Conservation (phyloP, 1,284 basidiomycete genomes). For the Apiotrichum montevideense region DNA sequence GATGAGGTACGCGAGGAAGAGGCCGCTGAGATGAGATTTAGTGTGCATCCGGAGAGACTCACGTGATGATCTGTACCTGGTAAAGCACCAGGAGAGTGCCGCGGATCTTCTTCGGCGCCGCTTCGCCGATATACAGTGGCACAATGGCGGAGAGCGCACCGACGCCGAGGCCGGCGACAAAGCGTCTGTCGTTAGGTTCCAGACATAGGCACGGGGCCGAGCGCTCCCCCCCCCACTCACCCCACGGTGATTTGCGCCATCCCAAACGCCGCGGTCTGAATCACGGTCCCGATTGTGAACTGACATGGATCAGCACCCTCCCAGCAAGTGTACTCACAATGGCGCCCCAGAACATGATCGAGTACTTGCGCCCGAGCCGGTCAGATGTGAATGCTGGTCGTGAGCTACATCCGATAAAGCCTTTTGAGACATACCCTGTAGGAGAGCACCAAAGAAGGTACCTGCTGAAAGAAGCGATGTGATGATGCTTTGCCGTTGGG, state of each 20-base stretch:
- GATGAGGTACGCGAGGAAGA: conserved; percentile 67
- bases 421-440: conserved; percentile 1
- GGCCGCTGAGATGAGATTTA: conserved; percentile 43
- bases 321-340: conserved; percentile 44
- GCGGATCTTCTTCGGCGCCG: conserved; percentile 66
- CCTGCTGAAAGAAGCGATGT: conserved; percentile 15
- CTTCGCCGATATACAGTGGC: conserved; percentile 73
- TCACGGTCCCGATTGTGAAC: conserved; percentile 58
- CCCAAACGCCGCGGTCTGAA: conserved; percentile 65
- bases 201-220: neutral
- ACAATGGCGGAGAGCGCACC: conserved; percentile 73
- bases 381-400: conserved; percentile 68
- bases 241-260: conserved; percentile 63
- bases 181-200: conserved; percentile 13
- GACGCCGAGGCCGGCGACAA: conserved; percentile 53
- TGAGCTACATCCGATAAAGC: neutral
- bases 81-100: conserved; percentile 68
- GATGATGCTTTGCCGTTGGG: conserved; percentile 52
- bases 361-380: conserved; percentile 61
- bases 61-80: conserved; percentile 62
- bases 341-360: conserved; percentile 68
- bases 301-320: neutral
- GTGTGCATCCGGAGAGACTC: neutral
- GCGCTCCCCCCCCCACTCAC: neutral
- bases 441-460: conserved; percentile 17